Percentiles rank a stretch among this genome's conserved stretches.
These are phyloP conservation scores for Aquanectria penicillioides DNA, from an alignment of 2,329 filamentous ascomycete genomes.

Conservation along the genomic window DNA sequence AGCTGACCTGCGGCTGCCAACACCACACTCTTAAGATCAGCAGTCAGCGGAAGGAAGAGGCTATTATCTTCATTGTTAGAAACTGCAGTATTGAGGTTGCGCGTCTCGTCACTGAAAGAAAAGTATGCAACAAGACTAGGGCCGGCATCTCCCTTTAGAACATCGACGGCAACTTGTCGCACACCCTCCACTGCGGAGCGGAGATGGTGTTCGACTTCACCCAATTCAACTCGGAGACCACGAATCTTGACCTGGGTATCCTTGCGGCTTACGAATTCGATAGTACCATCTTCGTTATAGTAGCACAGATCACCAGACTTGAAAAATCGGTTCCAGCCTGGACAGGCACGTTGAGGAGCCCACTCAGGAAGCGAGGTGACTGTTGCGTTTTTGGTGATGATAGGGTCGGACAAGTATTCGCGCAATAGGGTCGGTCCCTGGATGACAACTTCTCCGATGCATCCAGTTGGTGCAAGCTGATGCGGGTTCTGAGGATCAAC, in stretches of 20 bases:
- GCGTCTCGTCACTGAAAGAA: background rate
- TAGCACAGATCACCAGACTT: constrained; percentile 60
- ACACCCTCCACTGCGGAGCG: background rate
- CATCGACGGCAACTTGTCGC: constrained; percentile 11
- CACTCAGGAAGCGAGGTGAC: background rate
- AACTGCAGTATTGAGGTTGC: background rate
- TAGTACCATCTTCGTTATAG: constrained; percentile 45
- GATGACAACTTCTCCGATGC: constrained; percentile 39
- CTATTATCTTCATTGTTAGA: background rate
- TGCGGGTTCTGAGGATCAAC: constrained; percentile 2
- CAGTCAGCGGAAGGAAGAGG: background rate
- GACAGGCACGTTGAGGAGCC: background rate
- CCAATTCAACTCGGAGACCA: constrained; percentile 65
- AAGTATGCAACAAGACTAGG: constrained; percentile 13
- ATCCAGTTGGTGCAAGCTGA: constrained; percentile 29
- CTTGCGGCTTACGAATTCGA: constrained; percentile 60
- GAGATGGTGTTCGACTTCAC: constrained; percentile 35
- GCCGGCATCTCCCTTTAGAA: constrained; percentile 1
- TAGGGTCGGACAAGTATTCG: constrained; percentile 54
- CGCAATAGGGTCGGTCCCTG: constrained; percentile 40
- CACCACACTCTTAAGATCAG: background rate
- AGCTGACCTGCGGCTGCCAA: background rate
- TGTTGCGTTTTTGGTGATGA: constrained; percentile 33
- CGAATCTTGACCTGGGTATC: constrained; percentile 68
- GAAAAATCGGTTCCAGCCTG: constrained; percentile 41